Percentiles rank a stretch among this genome's conserved stretches.
Evolutionary conservation across 225 moss, liverwort and hornwort species (phyloP).

Genomic region (Lunularia cruciata): DNA sequence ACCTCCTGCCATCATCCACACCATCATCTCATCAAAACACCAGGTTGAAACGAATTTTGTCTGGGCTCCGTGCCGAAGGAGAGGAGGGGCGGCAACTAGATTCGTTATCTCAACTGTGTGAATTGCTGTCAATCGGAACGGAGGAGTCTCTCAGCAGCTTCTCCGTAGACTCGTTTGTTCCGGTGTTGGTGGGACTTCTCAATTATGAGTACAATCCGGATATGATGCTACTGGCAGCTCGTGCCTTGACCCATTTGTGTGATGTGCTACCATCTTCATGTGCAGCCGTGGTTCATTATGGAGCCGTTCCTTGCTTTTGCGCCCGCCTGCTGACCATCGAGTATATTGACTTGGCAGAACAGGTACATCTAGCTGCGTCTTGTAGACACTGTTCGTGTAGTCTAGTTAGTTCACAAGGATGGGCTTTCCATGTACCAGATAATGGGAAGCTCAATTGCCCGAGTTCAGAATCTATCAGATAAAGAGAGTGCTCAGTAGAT

Average conservation of each 20-base stretch:
- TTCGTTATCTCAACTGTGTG: slow-evolving; percentile 95
- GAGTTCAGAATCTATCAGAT: background rate
- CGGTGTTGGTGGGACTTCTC: slow-evolving; percentile 93
- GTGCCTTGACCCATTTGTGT: slow-evolving; percentile 99
- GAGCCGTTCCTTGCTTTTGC: slow-evolving; percentile 97
- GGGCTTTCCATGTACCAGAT: too few species aligned
- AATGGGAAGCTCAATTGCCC: too few species aligned
- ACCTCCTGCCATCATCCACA: slow-evolving; percentile 83
- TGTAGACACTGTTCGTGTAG: background rate
- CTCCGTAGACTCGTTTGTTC: slow-evolving; percentile 98
- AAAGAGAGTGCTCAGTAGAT: too few species aligned
- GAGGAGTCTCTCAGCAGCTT: slow-evolving; percentile 99
- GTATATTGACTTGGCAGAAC: slow-evolving; percentile 97
- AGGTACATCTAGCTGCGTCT: slow-evolving; percentile 46
- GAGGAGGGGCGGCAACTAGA: slow-evolving; percentile 97
- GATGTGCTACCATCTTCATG: slow-evolving; percentile 99
- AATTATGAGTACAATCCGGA: slow-evolving; percentile 97
- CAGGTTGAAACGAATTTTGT: slow-evolving; percentile 94
- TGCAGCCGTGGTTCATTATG: slow-evolving; percentile 98
- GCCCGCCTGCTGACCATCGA: slow-evolving; percentile 94
- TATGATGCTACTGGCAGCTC: slow-evolving; percentile 97
- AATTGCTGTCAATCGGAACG: slow-evolving; percentile 96
- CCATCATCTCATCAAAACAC: slow-evolving; percentile 91
- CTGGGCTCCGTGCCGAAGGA: slow-evolving; percentile 92
- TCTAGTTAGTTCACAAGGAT: too few species aligned